phyloP scores from a whole-genome alignment of 1,139 yeast genomes.

The Candida sanyaensis region DNA sequence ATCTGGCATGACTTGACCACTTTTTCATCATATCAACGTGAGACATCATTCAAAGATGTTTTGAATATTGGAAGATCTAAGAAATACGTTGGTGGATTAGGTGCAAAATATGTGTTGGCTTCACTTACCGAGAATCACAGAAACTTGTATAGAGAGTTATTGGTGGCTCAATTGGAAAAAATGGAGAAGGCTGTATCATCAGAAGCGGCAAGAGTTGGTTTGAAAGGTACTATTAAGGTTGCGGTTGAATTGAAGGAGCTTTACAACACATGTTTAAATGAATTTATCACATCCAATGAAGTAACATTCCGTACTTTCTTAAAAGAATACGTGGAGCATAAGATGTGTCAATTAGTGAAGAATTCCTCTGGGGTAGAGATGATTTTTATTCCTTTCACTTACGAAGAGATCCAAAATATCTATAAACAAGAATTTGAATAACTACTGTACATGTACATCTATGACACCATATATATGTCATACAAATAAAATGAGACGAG shows the following conservation, averaged over 20 bases:
- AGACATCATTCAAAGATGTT: constrained; percentile 77
- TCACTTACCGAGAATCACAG: constrained; percentile 82
- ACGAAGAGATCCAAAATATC: constrained; percentile 68
- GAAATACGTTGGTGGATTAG: constrained; percentile 68
- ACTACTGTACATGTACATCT: no score
- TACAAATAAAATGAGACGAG: no score
- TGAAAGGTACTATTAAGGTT: constrained; percentile 51
- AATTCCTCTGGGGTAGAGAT: constrained; percentile 72
- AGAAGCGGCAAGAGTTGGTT: constrained; percentile 27
- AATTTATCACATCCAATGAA: constrained; percentile 84
- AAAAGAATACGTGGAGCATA: constrained; percentile 88
- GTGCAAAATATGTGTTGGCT: constrained; percentile 79
- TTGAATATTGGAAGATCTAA: constrained; percentile 63
- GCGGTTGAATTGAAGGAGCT: constrained; percentile 68
- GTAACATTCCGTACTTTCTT: constrained; percentile 78
- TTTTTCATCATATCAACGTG: constrained; percentile 65
- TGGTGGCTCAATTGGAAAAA: constrained; percentile 63
- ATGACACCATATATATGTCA: no score
- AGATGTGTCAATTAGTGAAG: constrained; percentile 72
- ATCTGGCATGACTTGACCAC: constrained; percentile 88
- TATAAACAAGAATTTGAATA: constrained; percentile 8
- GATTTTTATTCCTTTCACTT: constrained; percentile 73
- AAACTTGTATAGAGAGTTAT: constrained; percentile 63
- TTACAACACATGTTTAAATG: constrained; percentile 70
- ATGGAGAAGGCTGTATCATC: constrained; percentile 44